phyloP scores from a whole-genome alignment of 2,329 filamentous ascomycete species.

The Geoglossum cookeanum region DNA sequence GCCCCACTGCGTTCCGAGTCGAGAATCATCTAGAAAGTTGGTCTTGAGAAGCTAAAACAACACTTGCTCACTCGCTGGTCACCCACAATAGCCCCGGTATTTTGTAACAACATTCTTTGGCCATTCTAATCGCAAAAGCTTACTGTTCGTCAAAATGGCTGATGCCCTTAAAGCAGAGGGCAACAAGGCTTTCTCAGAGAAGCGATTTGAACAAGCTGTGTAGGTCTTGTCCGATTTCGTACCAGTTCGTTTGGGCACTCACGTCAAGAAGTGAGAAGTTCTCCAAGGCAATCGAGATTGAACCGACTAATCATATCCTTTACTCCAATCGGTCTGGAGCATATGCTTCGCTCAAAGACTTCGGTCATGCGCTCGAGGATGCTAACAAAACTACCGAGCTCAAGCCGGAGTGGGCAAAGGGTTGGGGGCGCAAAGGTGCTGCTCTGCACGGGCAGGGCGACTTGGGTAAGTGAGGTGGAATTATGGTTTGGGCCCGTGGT shows the following conservation, averaged over 20 bases:
- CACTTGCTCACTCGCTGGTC: background rate
- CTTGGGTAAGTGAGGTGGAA: slow-evolving; percentile 30
- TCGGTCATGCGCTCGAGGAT: slow-evolving; percentile 66
- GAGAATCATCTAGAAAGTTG: slow-evolving; percentile 3
- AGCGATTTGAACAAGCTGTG: slow-evolving; percentile 93
- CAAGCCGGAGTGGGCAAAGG: slow-evolving; percentile 97
- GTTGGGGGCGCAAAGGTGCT: slow-evolving; percentile 82
- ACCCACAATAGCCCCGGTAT: background rate
- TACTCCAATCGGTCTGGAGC: slow-evolving; percentile 90
- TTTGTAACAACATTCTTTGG: background rate
- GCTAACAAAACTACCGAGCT: slow-evolving; percentile 84
- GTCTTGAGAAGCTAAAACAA: background rate
- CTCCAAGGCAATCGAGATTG: slow-evolving; percentile 74
- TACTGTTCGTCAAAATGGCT: slow-evolving; percentile 28
- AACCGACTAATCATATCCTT: slow-evolving; percentile 83
- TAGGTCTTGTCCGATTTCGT: slow-evolving; percentile 34
- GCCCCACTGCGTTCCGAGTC: background rate
- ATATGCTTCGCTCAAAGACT: slow-evolving; percentile 79
- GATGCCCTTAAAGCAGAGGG: slow-evolving; percentile 87
- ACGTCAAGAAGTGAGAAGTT: slow-evolving; percentile 57
- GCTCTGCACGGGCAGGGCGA: slow-evolving; percentile 79
- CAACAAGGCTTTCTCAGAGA: slow-evolving; percentile 95
- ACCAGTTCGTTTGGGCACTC: background rate
- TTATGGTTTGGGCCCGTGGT: background rate
- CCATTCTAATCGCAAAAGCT: background rate